Evolutionary conservation across 192 early-diverging fungal genomes (phyloP), one percentile per base, ranked within the genome.

Genomic region (Spinellus fusiger): DNA sequence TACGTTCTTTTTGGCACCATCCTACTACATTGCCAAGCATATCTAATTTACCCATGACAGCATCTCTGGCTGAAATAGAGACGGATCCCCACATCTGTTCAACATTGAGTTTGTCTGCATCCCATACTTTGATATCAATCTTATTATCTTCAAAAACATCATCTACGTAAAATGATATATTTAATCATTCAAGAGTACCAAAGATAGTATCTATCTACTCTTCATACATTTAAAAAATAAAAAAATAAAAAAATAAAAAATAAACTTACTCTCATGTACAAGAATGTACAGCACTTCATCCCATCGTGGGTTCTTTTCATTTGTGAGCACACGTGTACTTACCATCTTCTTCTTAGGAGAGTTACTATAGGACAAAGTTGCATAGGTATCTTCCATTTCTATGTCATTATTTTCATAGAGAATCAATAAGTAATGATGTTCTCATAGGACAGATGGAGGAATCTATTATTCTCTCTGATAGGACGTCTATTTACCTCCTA

Each of bases 51-150:
- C 59, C 55, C 9, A 51, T 10, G 1, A 63, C 61, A 16, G 63
- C 51, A 25, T 69, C 61, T 25, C 59, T 69, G 15, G 63, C 67
- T 6, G 61, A 27, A 16, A 62, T 52, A 15, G 54, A 57, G 31
- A 69, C 16, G 2, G 56, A 48, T 1, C 67, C 67, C 67, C 67
- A 69, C 12, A 59, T n/a, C 12, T 63, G 55, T 8, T 63, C 67
- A 27, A 59, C 52, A 25, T 62, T 63, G 5, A 69, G 37, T 33
- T 69, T 69, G 32, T 69, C 67, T 8, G 67, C 67, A 37, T 69
- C 67, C 67, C 67, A 69, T 25, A 69, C 61, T 33, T 62, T 69
- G 0, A 69, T n/a, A 57, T 69, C 61, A 1, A 69, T 54, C 15
- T 32, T 40, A 20, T 54, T 69, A 0, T 69, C 67, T 1, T 37